These are phyloP conservation scores for Paragyromitra xinjiangensis DNA, from an alignment of 495 filamentous ascomycete species.

Conservation along the genomic window DNA sequence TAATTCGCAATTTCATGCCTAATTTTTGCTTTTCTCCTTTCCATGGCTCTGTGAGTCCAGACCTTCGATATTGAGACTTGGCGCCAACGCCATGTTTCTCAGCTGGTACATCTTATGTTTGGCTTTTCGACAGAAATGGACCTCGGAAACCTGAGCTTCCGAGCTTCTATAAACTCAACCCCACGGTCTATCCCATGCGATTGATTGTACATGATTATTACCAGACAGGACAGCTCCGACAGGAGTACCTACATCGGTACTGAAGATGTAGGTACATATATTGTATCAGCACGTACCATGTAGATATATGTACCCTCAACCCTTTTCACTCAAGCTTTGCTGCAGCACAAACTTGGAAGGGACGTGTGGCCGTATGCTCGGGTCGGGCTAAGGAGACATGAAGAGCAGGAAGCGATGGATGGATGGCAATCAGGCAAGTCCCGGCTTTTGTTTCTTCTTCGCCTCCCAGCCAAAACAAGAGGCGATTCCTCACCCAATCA, in stretches of 20 bases:
- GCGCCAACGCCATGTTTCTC: neutral
- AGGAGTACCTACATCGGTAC: conserved; percentile 11
- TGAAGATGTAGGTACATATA: conserved; percentile 26
- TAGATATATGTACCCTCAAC: conserved; percentile 46
- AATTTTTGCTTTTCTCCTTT: conserved; percentile 25
- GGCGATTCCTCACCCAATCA: conserved; percentile 38
- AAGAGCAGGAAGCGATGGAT: conserved; percentile 31
- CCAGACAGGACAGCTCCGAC: conserved; percentile 18
- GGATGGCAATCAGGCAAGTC: conserved; percentile 22
- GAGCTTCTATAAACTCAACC: conserved; percentile 4
- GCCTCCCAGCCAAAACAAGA: conserved; percentile 26
- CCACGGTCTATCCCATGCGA: neutral
- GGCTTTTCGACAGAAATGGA: conserved; percentile 8
- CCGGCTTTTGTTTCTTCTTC: conserved; percentile 31
- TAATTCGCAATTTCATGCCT: conserved; percentile 41
- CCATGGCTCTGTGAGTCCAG: conserved; percentile 21
- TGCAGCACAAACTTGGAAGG: conserved; percentile 36
- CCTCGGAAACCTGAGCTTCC: neutral
- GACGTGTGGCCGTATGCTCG: conserved; percentile 40
- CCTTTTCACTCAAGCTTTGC: conserved; percentile 45
- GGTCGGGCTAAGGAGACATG: conserved; percentile 23
- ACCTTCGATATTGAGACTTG: conserved; percentile 22
- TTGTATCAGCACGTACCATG: conserved; percentile 40
- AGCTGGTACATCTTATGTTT: neutral
- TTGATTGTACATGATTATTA: conserved; percentile 6